phyloP scores from a whole-genome alignment of 148 eudicot species.

The Diospyros lotus region DNA sequence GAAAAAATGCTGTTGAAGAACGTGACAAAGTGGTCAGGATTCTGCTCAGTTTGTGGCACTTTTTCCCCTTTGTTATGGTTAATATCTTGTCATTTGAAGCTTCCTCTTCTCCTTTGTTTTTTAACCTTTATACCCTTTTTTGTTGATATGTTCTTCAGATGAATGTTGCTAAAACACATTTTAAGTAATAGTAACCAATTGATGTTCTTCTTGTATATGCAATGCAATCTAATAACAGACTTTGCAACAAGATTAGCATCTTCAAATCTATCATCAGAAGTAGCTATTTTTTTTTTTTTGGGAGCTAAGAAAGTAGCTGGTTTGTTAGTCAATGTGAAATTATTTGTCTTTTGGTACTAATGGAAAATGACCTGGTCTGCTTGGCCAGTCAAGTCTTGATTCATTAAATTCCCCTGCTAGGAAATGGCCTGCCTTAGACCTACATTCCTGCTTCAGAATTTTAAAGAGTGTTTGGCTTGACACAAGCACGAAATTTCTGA shows the following conservation, averaged over 20 bases:
- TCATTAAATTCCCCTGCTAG: no score
- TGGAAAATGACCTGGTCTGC: no score
- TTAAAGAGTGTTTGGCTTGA: no score
- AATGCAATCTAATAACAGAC: background rate
- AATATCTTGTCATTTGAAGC: background rate
- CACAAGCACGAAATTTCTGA: no score
- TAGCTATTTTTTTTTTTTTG: background rate
- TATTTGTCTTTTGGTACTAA: no score
- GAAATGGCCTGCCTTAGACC: no score
- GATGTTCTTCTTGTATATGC: no score
- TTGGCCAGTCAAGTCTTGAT: no score
- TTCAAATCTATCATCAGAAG: background rate
- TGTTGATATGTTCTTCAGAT: background rate
- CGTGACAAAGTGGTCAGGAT: constrained; percentile 56
- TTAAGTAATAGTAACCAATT: background rate
- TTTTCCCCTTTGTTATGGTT: background rate
- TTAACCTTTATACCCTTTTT: background rate
- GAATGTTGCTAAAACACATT: background rate
- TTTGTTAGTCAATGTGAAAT: no score
- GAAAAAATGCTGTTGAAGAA: constrained; percentile 43
- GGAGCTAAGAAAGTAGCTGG: no score
- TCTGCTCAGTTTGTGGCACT: background rate
- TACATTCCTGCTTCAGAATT: no score
- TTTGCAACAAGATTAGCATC: background rate
- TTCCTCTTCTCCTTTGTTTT: background rate